Base-by-base conservation (phyloP, 2,329 filamentous ascomycete species). In the Cadophora luteo-olivacea region DNA sequence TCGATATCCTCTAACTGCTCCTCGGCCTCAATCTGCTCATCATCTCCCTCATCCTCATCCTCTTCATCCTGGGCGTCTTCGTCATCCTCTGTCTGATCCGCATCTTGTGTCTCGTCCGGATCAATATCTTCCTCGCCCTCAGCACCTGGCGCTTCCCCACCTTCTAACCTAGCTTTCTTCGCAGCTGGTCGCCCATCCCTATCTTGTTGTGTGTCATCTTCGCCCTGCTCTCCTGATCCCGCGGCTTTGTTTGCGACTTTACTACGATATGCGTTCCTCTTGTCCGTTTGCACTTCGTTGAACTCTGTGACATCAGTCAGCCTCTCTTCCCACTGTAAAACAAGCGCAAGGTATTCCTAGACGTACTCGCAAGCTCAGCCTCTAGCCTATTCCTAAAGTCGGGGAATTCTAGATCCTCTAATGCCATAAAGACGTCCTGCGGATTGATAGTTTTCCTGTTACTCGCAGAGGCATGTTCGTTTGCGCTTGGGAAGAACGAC, bases 401-500 rank as follows among this genome's bases (percentile, higher is more conserved):
- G 61, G 83, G 81, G 71, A 92, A 92, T 78, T 95, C 92, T 58
- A 90, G 86, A 33, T 91, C 88, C n/a, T 91, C 88, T 32, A 96
- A 84, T 0, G 92, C 92, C 61, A 89, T 88, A 76, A 94, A 89
- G 51, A 96, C 91, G 77, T 95, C 92, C 51, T 86, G 84, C 0
- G 92, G 91, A 75, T 88, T 86, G 74, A 96, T 91, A 0, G 92
- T 95, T 82, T 94, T 94, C 78, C 93, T 92, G 77, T 86, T 87
- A n/a, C 85, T 84, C 61, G 81, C 81, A 64, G 85, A 79, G 7
- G 92, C 92, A 75, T 89, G 85, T 74, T 93, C 90, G 74, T 93
- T 93, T 55, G 92, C 91, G 70, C 92, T 94, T 49, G 33, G 22
- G 29, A n/a, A 19, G 24, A 11, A 33, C 6, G 9, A 29, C 25